phyloP scores from a whole-genome alignment of 345 rosid genomes.

The Euphorbia tirucalli region DNA sequence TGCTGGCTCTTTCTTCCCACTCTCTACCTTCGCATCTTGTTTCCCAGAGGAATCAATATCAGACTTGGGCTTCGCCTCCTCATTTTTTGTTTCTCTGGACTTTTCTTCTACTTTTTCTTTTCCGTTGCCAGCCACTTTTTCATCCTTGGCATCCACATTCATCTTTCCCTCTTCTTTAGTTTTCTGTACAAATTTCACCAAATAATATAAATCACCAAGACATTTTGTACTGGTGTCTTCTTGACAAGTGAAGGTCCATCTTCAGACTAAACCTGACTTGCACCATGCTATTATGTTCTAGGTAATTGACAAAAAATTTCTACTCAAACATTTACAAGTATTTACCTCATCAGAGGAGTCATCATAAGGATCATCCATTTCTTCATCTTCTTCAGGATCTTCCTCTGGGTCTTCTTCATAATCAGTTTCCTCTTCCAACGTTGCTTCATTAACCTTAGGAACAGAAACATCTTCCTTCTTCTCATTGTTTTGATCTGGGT shows the following conservation, averaged over 20 bases:
- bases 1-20: slow-evolving; percentile 26
- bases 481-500: slow-evolving; percentile 20
- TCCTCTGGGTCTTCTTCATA: slow-evolving; percentile 50
- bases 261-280: neutral
- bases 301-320: too few relatives aligned
- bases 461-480: slow-evolving; percentile 29
- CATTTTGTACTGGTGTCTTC: neutral
- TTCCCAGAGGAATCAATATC: slow-evolving; percentile 29
- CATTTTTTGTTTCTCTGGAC: slow-evolving; percentile 35
- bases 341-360: slow-evolving; percentile 54
- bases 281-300: too few relatives aligned
- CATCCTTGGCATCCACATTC: slow-evolving; percentile 36
- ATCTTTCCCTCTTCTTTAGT: slow-evolving; percentile 39
- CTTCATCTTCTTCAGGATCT: slow-evolving; percentile 59
- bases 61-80: slow-evolving; percentile 35
- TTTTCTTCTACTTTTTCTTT: slow-evolving; percentile 33
- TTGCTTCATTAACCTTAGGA: slow-evolving; percentile 40
- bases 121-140: slow-evolving; percentile 24
- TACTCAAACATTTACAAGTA: neutral
- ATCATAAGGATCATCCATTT: slow-evolving; percentile 46
- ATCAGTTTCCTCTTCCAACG: slow-evolving; percentile 35
- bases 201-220: neutral
- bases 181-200: slow-evolving; percentile 29
- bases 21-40: slow-evolving; percentile 33
- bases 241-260: neutral